These are phyloP conservation scores for Trametes elegans DNA, from an alignment of 768 basidiomycete genomes.

Conservation along the genomic window DNA sequence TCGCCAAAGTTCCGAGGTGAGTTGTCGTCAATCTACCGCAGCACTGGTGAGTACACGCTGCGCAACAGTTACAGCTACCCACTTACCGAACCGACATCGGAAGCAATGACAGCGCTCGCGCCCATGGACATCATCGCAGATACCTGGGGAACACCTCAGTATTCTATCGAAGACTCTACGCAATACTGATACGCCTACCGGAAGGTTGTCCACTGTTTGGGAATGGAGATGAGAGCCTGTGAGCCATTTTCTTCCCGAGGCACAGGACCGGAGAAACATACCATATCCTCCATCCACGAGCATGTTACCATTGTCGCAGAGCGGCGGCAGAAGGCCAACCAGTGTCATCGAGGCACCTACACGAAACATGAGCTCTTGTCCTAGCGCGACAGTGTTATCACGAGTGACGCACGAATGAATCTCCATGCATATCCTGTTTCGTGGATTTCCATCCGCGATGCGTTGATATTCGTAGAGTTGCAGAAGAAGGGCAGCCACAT, in stretches of 20 bases:
- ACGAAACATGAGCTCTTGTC: no score
- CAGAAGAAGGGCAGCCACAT: constrained; percentile 99
- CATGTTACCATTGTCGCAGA: constrained; percentile 93
- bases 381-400: no score
- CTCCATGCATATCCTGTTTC: constrained; percentile 99
- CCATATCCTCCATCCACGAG: constrained; percentile 89
- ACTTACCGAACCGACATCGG: constrained; percentile 86
- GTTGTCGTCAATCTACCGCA: constrained; percentile 81
- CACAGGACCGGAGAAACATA: constrained; percentile 37
- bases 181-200: constrained; percentile 43
- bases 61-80: background rate
- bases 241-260: no score
- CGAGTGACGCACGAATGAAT: constrained; percentile 61
- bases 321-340: constrained; percentile 89
- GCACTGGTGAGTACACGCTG: background rate
- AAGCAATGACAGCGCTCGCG: constrained; percentile 86
- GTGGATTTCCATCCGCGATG: constrained; percentile 95
- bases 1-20: constrained; percentile 94
- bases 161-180: background rate
- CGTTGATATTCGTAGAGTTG: constrained; percentile 96
- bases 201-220: constrained; percentile 78
- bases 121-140: constrained; percentile 92
- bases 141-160: constrained; percentile 46
- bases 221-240: no score
- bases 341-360: constrained; percentile 98